Evolutionary conservation across 2,329 filamentous ascomycete species (phyloP).

Genomic region (Tolypocladium sp.): DNA sequence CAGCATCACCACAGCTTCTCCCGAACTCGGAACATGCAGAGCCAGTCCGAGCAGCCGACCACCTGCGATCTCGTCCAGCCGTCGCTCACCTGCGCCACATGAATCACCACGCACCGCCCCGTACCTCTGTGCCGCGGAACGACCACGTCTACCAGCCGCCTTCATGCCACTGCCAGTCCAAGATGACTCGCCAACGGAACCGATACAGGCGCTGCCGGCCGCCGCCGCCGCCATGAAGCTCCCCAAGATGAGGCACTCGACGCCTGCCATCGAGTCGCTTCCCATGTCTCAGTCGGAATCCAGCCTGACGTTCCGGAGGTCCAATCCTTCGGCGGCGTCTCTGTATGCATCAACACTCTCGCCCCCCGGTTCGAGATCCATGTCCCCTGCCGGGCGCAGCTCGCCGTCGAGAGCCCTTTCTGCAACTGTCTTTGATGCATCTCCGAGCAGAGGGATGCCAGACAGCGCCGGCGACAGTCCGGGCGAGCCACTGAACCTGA

Average conservation of each 20-base stretch:
- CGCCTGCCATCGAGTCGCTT: conserved; percentile 38
- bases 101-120: conserved; percentile 5
- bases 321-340: conserved; percentile 50
- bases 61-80: neutral
- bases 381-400: conserved; percentile 54
- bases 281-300: conserved; percentile 42
- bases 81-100: conserved; percentile 4
- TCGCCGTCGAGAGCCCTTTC: conserved; percentile 48
- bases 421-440: conserved; percentile 47
- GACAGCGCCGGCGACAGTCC: conserved; percentile 35
- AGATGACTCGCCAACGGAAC: conserved; percentile 54
- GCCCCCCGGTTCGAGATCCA: conserved; percentile 58
- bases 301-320: conserved; percentile 42
- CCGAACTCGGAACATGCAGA: conserved; percentile 2
- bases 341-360: conserved; percentile 57
- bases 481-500: conserved; percentile 52
- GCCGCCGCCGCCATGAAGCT: conserved; percentile 50
- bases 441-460: conserved; percentile 32
- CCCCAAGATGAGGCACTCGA: conserved; percentile 52
- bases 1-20: neutral
- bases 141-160: conserved; percentile 16
- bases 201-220: conserved; percentile 60
- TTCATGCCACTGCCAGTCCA: conserved; percentile 62
- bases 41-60: neutral
- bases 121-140: neutral